Evolutionary conservation across 2,329 filamentous ascomycete genomes (phyloP).

Genomic region (Chaetomium globosum): DNA sequence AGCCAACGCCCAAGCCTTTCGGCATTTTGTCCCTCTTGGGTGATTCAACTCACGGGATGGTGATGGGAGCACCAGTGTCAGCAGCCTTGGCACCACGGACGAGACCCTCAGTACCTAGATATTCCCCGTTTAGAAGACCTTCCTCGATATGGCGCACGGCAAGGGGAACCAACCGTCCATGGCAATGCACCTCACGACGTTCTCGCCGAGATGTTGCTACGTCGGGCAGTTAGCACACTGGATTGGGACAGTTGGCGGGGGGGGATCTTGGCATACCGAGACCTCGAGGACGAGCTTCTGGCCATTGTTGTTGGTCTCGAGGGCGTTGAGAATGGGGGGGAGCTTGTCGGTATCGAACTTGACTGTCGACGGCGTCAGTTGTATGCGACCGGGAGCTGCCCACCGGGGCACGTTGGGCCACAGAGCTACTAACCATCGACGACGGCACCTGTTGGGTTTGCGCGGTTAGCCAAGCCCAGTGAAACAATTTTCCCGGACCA

Average conservation of each 20-base stretch:
- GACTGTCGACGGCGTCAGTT: slow-evolving; percentile 59
- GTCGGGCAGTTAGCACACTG: slow-evolving; percentile 44
- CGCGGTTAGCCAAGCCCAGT: slow-evolving; percentile 45
- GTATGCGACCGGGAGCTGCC: slow-evolving; percentile 15
- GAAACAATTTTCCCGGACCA: slow-evolving; percentile 42
- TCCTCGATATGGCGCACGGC: slow-evolving; percentile 24
- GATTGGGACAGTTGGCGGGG: slow-evolving; percentile 14
- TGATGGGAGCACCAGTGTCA: slow-evolving; percentile 95
- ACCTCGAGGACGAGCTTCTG: slow-evolving; percentile 97
- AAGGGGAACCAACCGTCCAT: slow-evolving; percentile 76
- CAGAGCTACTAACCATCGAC: slow-evolving; percentile 78
- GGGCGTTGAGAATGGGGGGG: slow-evolving; percentile 94
- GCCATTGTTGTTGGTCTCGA: slow-evolving; percentile 87
- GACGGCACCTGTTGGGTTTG: slow-evolving; percentile 90
- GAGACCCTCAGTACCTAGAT: slow-evolving; percentile 95
- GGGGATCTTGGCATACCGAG: slow-evolving; percentile 63
- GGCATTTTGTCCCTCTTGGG: neutral
- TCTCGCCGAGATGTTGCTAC: slow-evolving; percentile 99
- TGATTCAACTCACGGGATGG: slow-evolving; percentile 55
- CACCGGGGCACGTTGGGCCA: slow-evolving; percentile 24
- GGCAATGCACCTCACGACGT: slow-evolving; percentile 99
- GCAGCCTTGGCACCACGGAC: slow-evolving; percentile 82
- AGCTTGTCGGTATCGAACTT: slow-evolving; percentile 96
- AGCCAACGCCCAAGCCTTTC: slow-evolving; percentile 22
- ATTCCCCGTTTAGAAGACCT: slow-evolving; percentile 24